Conservation (phyloP, 2,329 filamentous ascomycete species). For the Talaromyces sp. region DNA sequence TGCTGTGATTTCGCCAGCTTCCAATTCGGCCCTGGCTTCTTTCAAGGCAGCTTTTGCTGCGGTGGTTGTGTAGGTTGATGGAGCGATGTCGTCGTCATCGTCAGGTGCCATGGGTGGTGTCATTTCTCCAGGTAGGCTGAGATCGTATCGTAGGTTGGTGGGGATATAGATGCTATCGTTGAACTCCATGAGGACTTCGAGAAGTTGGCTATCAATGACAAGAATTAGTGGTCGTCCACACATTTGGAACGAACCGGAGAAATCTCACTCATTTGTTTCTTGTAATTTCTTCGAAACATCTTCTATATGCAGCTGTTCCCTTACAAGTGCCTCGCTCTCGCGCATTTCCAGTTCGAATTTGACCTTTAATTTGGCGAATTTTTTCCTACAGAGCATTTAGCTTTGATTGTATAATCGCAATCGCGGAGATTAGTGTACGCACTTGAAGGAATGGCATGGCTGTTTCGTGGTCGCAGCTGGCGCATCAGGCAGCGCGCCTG, state of each 20-base stretch:
- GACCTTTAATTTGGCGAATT: constrained; percentile 83
- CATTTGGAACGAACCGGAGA: background rate
- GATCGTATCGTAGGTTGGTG: constrained; percentile 69
- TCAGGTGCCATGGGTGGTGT: constrained; percentile 35
- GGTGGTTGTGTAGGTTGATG: constrained; percentile 33
- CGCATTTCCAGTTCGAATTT: constrained; percentile 79
- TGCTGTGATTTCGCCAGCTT: constrained; percentile 36
- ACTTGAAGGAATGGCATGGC: constrained; percentile 68
- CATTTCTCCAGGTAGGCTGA: constrained; percentile 52
- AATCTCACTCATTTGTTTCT: constrained; percentile 85
- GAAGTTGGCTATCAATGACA: constrained; percentile 64
- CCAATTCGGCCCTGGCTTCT: constrained; percentile 40
- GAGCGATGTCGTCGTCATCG: constrained; percentile 40
- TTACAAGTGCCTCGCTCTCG: constrained; percentile 63
- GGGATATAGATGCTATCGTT: constrained; percentile 81
- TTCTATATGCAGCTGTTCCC: constrained; percentile 76
- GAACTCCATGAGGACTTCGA: constrained; percentile 85
- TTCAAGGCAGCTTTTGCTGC: constrained; percentile 38
- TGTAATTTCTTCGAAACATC: constrained; percentile 79
- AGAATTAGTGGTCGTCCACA: background rate
- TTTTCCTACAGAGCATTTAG: constrained; percentile 57
- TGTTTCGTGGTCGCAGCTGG: constrained; percentile 43
- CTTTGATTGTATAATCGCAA: constrained; percentile 15
- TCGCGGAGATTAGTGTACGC: constrained; percentile 24
- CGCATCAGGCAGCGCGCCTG: constrained; percentile 35